Base-by-base conservation (phyloP, 306 rosid species). In the Trifolium repens region DNA sequence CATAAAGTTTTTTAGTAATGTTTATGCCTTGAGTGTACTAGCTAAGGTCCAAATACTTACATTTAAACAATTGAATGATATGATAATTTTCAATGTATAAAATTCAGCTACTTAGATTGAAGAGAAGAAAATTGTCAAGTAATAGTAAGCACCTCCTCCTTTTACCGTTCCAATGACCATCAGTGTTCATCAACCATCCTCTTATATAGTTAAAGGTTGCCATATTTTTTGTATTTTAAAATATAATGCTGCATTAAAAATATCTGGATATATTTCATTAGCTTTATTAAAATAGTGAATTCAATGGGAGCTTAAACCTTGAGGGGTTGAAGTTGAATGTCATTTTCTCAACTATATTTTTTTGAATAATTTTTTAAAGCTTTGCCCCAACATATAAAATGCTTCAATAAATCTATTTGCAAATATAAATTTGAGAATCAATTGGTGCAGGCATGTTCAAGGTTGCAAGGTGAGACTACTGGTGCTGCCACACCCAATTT, bases 391-490 rank as follows among this genome's bases (percentile, higher is more conserved):
- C 55, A 22, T 53, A 34, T 55, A 40, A 46, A 19, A 22, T 79
- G 37, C 50, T 19, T 19, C 4, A 42, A 32, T 66, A 13, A 24
- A 40, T 19, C 12, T 39, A 16, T 15, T 52, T 61, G 34, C 42
- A 5, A 43, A 57, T 53, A 24, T 76, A 54, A 80, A 34, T 24
- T 7, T 39, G 39, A 19, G 43, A 35, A 61, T 67, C 22, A 60
- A 47, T 79, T 40, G 12, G 19, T 60, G 84, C 83, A 94, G 96
- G 90, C 93, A 43, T 91, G 96, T 57, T 17, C 85, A 35, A 88
- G 89, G 84, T 44, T 83, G 72, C 87, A 27, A 2, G 82, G 85
- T 73, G 96, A 90, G 76, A 67, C 84, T 39, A 69, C 58, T 72
- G 86, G 66, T 79, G 81, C 79, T 37, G 83, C 76, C 35, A 66